Evolutionary conservation across 208 protist species (phyloP).

Genomic region (Angomonas desouzai): DNA sequence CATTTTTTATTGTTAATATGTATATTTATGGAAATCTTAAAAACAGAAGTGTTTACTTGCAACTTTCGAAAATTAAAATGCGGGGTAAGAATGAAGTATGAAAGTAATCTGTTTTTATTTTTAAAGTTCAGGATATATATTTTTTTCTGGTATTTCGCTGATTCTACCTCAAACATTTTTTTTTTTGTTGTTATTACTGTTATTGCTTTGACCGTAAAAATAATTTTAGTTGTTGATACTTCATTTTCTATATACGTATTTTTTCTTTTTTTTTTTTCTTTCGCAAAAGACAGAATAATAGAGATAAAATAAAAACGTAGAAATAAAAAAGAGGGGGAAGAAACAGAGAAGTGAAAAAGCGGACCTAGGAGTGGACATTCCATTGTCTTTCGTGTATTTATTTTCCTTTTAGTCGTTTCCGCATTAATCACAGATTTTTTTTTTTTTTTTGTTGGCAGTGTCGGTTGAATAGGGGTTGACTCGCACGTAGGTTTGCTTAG

Average conservation of each 20-base stretch:
- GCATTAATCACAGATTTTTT: no score
- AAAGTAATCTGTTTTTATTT: no score
- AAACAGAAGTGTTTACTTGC: not conserved
- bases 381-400: not conserved
- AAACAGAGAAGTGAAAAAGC: not conserved
- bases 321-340: not conserved
- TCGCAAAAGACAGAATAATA: not conserved
- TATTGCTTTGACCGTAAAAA: not conserved
- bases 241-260: no score
- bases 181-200: not conserved
- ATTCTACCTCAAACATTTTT: no score
- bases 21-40: no score
- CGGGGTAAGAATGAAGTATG: not conserved
- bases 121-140: no score
- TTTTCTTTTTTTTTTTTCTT: not conserved
- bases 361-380: not conserved
- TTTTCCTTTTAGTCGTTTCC: not conserved
- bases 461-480: not conserved
- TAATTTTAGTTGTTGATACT: not conserved
- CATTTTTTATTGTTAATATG: no score
- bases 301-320: not conserved
- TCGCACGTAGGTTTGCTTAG: not conserved
- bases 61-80: not conserved
- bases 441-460: not conserved
- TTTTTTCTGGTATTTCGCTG: no score